Evolutionary conservation across 441 rosid species (phyloP).

Genomic region (Corymbia calophylla): DNA sequence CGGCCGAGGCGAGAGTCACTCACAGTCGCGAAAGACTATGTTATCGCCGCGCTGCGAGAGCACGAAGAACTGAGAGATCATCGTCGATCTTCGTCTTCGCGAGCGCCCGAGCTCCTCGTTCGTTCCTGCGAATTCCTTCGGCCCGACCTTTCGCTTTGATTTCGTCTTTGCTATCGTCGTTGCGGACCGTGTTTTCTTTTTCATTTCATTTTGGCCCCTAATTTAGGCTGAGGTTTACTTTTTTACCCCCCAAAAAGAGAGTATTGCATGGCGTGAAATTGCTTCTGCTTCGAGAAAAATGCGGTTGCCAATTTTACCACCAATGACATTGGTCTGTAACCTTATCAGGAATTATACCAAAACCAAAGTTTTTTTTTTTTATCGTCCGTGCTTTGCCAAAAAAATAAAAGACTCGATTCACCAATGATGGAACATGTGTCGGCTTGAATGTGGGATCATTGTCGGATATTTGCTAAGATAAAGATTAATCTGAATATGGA

Average conservation of each 20-base stretch:
- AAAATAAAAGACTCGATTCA: accelerated
- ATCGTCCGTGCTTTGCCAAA: not conserved
- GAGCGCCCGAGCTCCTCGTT: not conserved
- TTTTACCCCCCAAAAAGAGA: not conserved
- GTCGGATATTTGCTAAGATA: accelerated
- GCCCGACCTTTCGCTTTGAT: not conserved
- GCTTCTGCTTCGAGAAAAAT: not conserved
- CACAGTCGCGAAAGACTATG: conserved; percentile 79
- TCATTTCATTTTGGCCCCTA: not conserved
- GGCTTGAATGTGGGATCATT: accelerated
- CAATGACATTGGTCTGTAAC: not conserved
- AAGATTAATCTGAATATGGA: not conserved
- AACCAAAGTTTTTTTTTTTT: not conserved
- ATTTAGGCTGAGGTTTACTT: not conserved
- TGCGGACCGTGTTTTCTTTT: not conserved
- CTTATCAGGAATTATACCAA: not conserved
- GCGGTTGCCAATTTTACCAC: not conserved
- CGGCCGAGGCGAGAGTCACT: not conserved
- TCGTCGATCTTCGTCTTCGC: conserved; percentile 1
- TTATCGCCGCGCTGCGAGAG: conserved; percentile 77
- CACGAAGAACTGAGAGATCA: conserved; percentile 78
- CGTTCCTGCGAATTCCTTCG: not conserved
- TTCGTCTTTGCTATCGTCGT: not conserved
- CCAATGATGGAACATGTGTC: accelerated
- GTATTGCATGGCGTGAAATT: not conserved